Evolutionary conservation across 129 eudicot genomes (phyloP).

Genomic region (Oenanthe sinensis): DNA sequence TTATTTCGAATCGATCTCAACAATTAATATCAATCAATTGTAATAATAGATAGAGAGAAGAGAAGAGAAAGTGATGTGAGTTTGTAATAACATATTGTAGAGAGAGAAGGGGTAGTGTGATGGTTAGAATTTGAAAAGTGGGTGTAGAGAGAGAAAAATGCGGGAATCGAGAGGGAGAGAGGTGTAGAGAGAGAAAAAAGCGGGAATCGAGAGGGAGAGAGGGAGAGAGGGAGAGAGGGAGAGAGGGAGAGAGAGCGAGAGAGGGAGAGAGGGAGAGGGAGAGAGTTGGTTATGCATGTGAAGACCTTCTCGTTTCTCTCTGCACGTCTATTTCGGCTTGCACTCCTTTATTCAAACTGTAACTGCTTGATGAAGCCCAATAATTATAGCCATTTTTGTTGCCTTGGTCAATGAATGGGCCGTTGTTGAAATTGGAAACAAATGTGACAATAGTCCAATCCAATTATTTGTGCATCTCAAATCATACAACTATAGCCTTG

Average conservation of each 20-base stretch:
- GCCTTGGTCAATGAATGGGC: no score
- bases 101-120: not conserved
- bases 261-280: constrained; percentile 2
- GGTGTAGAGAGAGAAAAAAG: not conserved
- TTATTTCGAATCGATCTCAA: no score
- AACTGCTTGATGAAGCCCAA: no score
- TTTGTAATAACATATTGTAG: not conserved
- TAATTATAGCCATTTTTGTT: no score
- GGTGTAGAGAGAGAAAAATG: not conserved
- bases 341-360: no score
- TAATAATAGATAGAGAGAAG: not conserved
- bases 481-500: no score
- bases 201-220: constrained; percentile 3
- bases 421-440: no score
- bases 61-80: constrained; percentile 7
- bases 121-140: not conserved
- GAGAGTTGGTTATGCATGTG: constrained; percentile 17
- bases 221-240: constrained; percentile 5
- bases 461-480: no score
- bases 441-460: no score
- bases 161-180: constrained; percentile 4
- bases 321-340: rapidly evolving
- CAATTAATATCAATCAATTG: not conserved
- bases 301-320: not conserved
- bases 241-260: constrained; percentile 4